phyloP scores from a whole-genome alignment of 306 rosid genomes.

The Astragalus membranaceus region DNA sequence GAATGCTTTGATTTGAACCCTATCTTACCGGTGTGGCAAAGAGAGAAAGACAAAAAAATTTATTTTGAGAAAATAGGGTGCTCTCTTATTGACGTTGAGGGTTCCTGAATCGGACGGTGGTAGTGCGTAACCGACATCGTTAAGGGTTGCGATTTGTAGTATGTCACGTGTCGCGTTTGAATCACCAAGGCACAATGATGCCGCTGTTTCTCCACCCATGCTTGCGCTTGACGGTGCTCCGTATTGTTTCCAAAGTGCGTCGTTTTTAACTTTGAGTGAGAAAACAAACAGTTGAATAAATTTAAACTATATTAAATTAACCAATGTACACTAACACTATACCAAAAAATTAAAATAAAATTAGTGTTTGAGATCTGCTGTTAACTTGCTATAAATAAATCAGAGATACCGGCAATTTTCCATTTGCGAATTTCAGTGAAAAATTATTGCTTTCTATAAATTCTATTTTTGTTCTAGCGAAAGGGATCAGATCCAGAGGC shows the following conservation, averaged over 20 bases:
- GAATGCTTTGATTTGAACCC: neutral
- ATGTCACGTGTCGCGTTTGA: slow-evolving; percentile 27
- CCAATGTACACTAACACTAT: neutral
- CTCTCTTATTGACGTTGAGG: neutral
- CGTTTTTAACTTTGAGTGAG: slow-evolving; percentile 19
- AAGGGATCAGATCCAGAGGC: slow-evolving; percentile 29
- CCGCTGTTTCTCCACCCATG: too few relatives aligned
- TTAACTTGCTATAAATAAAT: slow-evolving; percentile 20
- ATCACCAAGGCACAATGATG: neutral
- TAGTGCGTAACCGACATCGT: slow-evolving; percentile 16
- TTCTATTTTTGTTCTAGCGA: neutral
- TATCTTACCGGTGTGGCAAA: neutral
- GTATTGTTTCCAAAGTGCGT: neutral
- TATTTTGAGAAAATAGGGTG: neutral
- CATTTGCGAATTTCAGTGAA: neutral
- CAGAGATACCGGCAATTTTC: neutral
- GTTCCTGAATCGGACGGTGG: neutral
- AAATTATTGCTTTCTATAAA: neutral
- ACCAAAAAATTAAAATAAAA: neutral
- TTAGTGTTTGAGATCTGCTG: slow-evolving; percentile 21
- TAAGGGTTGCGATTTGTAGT: neutral
- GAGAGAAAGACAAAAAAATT: neutral
- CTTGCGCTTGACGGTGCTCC: slow-evolving; percentile 11
- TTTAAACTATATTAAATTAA: neutral
- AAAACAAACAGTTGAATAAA: neutral